phyloP scores from a whole-genome alignment of 805 yeast species.

The Cyberlindnera mrakii region DNA sequence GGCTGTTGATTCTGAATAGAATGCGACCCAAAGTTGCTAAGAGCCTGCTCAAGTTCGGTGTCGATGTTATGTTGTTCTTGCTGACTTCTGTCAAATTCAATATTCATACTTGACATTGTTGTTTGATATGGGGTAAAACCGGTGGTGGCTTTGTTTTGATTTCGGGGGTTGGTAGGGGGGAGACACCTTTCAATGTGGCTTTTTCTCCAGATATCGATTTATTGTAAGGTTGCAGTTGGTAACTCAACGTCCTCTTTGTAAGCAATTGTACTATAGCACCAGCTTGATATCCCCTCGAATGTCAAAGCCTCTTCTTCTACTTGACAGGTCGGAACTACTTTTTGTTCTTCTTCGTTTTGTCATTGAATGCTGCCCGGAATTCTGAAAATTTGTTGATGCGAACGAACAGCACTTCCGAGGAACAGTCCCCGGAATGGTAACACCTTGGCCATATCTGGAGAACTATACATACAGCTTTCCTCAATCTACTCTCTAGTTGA shows the following conservation, averaged over 20 bases:
- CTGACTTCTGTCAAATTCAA: slow-evolving; percentile 7
- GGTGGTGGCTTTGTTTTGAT: neutral
- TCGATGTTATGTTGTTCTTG: slow-evolving; percentile 10
- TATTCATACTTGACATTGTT: slow-evolving; percentile 8
- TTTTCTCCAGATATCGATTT: neutral
- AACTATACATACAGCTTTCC: too few species aligned
- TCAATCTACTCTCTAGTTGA: too few species aligned
- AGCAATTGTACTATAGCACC: too few species aligned
- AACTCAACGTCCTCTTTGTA: too few species aligned
- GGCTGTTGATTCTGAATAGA: slow-evolving; percentile 1
- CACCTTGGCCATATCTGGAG: too few species aligned
- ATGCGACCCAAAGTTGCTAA: slow-evolving; percentile 5
- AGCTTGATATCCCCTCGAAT: too few species aligned
- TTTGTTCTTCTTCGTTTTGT: neutral
- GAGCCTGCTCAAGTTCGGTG: slow-evolving; percentile 9
- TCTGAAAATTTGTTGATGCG: too few species aligned
- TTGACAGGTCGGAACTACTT: neutral
- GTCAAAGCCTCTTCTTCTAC: neutral
- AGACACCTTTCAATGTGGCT: too few species aligned
- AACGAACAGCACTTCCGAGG: too few species aligned
- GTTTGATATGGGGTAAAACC: neutral
- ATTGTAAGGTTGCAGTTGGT: neutral
- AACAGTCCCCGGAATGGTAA: too few species aligned
- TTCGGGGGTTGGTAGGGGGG: too few species aligned
- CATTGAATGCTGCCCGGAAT: too few species aligned